Evolutionary conservation across 805 yeast genomes (phyloP).

Genomic region (Lipomyces yamadae): DNA sequence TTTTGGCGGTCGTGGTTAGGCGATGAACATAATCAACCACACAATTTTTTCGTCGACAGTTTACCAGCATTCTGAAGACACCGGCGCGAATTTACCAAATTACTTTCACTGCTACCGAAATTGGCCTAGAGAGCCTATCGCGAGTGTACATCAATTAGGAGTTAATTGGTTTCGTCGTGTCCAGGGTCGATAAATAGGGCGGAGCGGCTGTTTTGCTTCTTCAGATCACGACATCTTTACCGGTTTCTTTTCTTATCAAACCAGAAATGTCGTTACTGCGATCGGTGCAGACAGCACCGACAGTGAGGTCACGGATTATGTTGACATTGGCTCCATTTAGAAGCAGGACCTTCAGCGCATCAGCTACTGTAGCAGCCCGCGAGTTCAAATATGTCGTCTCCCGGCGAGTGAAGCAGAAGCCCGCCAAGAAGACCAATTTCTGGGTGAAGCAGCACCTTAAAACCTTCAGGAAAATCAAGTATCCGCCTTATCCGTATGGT

Average conservation of each 20-base stretch:
- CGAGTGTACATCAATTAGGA: background rate
- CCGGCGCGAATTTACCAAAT: background rate
- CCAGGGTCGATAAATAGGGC: background rate
- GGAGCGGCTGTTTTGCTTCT: background rate
- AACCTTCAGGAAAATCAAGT: slow-evolving; percentile 40
- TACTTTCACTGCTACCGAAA: background rate
- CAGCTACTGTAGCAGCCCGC: slow-evolving; percentile 4
- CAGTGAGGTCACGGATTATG: background rate
- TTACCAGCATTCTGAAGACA: background rate
- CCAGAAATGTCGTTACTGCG: background rate
- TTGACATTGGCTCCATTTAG: background rate
- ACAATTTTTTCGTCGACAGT: no score
- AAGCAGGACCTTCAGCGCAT: slow-evolving; percentile 16
- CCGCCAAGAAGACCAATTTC: slow-evolving; percentile 27
- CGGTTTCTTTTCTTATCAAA: background rate
- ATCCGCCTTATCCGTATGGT: slow-evolving; percentile 78
- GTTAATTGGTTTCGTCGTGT: background rate
- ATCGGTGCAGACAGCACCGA: background rate
- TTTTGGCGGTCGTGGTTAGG: no score
- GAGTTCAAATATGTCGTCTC: slow-evolving; percentile 20
- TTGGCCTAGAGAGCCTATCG: background rate
- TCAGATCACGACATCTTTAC: background rate
- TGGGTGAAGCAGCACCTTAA: slow-evolving; percentile 34
- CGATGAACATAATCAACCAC: no score
- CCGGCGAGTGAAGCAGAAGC: slow-evolving; percentile 28